Evolutionary conservation across 1,139 yeast genomes (phyloP).

Genomic region (Kazachstania sp.): DNA sequence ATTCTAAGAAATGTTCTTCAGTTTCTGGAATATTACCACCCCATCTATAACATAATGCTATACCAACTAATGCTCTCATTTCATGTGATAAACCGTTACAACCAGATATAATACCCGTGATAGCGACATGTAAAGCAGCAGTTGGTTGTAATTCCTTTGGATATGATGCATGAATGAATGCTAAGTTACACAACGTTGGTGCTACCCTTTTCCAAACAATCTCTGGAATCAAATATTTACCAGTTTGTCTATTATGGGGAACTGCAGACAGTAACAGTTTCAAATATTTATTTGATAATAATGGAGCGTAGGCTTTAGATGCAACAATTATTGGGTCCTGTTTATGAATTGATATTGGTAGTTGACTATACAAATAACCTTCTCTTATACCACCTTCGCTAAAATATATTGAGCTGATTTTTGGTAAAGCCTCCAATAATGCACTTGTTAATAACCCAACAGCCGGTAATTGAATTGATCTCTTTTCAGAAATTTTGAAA

Average conservation of each 20-base stretch:
- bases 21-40: slow-evolving; percentile 58
- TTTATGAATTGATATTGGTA: slow-evolving; percentile 44
- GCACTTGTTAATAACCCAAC: slow-evolving; percentile 53
- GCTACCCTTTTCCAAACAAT: slow-evolving; percentile 49
- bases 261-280: slow-evolving; percentile 43
- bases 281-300: slow-evolving; percentile 45
- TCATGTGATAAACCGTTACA: slow-evolving; percentile 62
- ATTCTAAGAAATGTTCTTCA: slow-evolving; percentile 38
- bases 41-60: slow-evolving; percentile 66
- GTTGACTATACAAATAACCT: slow-evolving; percentile 52
- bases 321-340: slow-evolving; percentile 63
- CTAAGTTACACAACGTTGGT: slow-evolving; percentile 59
- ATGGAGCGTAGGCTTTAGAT: slow-evolving; percentile 56
- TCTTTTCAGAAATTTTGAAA: slow-evolving; percentile 51
- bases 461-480: slow-evolving; percentile 56
- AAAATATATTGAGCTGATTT: slow-evolving; percentile 49
- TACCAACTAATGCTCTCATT: slow-evolving; percentile 54
- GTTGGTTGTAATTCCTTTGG: slow-evolving; percentile 64
- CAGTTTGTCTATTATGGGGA: slow-evolving; percentile 30
- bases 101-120: slow-evolving; percentile 60
- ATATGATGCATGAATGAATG: slow-evolving; percentile 62
- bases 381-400: slow-evolving; percentile 68
- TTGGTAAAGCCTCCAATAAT: slow-evolving; percentile 48
- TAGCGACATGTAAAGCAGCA: slow-evolving; percentile 57
- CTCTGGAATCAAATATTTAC: slow-evolving; percentile 39